phyloP scores from a whole-genome alignment of 1,284 basidiomycete species.

The Sutorius eximius region DNA sequence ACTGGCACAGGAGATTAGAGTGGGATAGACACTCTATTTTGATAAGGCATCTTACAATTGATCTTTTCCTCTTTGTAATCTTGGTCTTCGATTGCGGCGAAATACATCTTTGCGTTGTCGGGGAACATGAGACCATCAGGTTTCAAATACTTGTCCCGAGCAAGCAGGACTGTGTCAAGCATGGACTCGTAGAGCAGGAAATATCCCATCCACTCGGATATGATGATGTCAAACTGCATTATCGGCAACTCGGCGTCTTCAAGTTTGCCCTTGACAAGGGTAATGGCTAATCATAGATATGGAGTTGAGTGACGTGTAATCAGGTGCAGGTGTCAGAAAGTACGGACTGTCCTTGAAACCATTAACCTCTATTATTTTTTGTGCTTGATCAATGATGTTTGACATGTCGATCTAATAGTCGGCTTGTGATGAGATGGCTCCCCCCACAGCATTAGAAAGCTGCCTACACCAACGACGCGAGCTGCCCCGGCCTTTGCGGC shows the following conservation, averaged over 20 bases:
- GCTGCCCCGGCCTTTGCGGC: slow-evolving; percentile 97
- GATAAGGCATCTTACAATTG: slow-evolving; percentile 61
- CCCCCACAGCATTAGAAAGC: neutral
- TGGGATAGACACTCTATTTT: neutral
- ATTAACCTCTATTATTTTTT: slow-evolving; percentile 95
- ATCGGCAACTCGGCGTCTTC: slow-evolving; percentile 89
- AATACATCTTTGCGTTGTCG: slow-evolving; percentile 89
- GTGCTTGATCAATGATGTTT: slow-evolving; percentile 98
- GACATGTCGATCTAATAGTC: slow-evolving; percentile 92
- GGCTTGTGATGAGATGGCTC: slow-evolving; percentile 11
- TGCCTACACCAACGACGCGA: slow-evolving; percentile 87
- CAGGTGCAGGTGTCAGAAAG: neutral
- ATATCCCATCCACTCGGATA: slow-evolving; percentile 99
- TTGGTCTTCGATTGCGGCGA: slow-evolving; percentile 98
- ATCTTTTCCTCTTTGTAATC: slow-evolving; percentile 99
- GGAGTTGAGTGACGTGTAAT: slow-evolving; percentile 8
- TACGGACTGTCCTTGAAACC: slow-evolving; percentile 91
- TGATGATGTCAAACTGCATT: slow-evolving; percentile 94
- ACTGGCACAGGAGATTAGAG: slow-evolving; percentile 49
- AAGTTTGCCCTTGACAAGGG: slow-evolving; percentile 96
- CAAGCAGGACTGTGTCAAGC: slow-evolving; percentile 97
- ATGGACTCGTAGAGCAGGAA: slow-evolving; percentile 98
- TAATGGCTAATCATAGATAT: slow-evolving; percentile 65
- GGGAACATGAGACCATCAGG: slow-evolving; percentile 94
- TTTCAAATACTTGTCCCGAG: slow-evolving; percentile 95